Evolutionary conservation across 768 basidiomycete species (phyloP).

Genomic region (Boletus eberwhitei): DNA sequence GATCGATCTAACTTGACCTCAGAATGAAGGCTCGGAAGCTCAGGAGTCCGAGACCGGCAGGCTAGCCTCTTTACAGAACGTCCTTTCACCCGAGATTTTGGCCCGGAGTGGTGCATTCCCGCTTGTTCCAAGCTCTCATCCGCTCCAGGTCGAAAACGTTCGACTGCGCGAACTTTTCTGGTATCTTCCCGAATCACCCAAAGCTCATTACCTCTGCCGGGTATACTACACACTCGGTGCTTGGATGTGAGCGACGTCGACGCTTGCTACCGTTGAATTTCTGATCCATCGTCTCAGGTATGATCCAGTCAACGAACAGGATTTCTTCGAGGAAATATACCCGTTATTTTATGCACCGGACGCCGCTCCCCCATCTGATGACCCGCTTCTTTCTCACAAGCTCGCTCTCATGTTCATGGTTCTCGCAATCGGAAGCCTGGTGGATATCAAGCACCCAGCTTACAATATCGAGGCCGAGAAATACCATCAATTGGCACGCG

Average conservation of each 20-base stretch:
- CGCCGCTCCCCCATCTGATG: conserved; percentile 42
- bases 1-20: conserved; percentile 11
- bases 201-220: conserved; percentile 57
- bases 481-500: conserved; percentile 64
- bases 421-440: conserved; percentile 61
- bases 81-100: conserved; percentile 63
- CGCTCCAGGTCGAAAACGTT: conserved; percentile 40
- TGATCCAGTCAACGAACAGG: conserved; percentile 58
- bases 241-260: conserved; percentile 56
- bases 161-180: conserved; percentile 58
- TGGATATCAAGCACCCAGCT: conserved; percentile 52
- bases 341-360: conserved; percentile 52
- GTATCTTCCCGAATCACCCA: conserved; percentile 63
- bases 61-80: conserved; percentile 45
- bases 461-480: conserved; percentile 69
- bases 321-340: conserved; percentile 61
- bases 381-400: conserved; percentile 54
- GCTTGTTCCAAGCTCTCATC: conserved; percentile 42
- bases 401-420: conserved; percentile 65
- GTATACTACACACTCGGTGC: conserved; percentile 63
- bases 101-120: conserved; percentile 65
- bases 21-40: conserved; percentile 63
- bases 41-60: conserved; percentile 47
- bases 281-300: conserved; percentile 44
- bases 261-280: neutral